Base-by-base conservation (phyloP, 495 filamentous ascomycete species). In the Symbiotaphrina buchneri region DNA sequence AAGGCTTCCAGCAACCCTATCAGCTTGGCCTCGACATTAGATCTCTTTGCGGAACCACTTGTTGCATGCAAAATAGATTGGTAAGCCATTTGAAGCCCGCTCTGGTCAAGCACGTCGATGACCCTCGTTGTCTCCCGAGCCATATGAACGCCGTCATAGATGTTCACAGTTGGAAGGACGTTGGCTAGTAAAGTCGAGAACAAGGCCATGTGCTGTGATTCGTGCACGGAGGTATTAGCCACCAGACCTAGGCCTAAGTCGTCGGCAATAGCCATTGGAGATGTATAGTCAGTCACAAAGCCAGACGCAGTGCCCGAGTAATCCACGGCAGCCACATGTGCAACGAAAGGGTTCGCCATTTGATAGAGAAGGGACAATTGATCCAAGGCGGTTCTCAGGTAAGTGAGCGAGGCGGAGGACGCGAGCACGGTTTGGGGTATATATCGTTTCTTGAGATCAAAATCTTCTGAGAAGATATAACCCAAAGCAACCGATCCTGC, bases 401-500 rank as follows among this genome's bases (percentile, higher is more conserved):
- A 71, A 17, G 69, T 64, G 20, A 97, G 58, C 31, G 73, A 80
- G 18, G 80, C 66, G 1, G 82, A 79, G 0, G 82, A 76, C 8
- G 83, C 84, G 33, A 95, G 53, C 35, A 97, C 68, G 2, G 76
- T 69, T 59, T 95, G 87, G 3, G 87, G 84, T 21, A 93, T 63
- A 50, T 87, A 69, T 40, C 81, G 71, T 61, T 90, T 94, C 63
- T 67, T 71, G 37, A 87, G 48, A 46, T 91, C 81, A 40, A 85
- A 92, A 50, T 97, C 87, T 45, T 77, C 76, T 21, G 82, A 92
- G 58, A 95, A 97, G 43, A 95, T 74, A 52, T 97, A 97, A 37
- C 87, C 87, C 28, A 97, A 63, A 20, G 90, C 81, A 48, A 95
- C 76, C 43, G 77, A 74, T 27, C 80, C 87, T 27, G 90, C 87